Conservation (phyloP, 352 stramenopile genomes). For the Pythium myriotylum region DNA sequence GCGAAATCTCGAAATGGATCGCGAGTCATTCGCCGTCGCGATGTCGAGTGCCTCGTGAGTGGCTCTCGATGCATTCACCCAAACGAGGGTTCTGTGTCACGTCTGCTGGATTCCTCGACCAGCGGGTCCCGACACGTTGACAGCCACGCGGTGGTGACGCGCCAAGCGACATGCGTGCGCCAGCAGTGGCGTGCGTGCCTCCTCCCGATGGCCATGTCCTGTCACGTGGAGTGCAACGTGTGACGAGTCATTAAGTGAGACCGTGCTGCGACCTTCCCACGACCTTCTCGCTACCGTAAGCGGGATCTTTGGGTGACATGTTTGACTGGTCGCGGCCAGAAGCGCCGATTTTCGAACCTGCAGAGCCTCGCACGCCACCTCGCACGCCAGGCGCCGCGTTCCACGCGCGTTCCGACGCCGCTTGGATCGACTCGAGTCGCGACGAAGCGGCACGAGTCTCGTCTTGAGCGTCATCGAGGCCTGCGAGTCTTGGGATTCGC, state of each 20-base stretch:
- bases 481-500: too few relatives aligned
- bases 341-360: conserved; percentile 2
- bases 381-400: background rate
- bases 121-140: background rate
- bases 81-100: background rate
- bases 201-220: background rate
- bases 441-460: too few relatives aligned
- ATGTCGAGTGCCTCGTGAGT: too few relatives aligned
- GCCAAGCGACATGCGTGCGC: conserved; percentile 8
- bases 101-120: background rate
- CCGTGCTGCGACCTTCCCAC: conserved; percentile 2
- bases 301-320: background rate
- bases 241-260: conserved; percentile 8
- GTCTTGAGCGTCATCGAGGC: too few relatives aligned
- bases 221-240: background rate
- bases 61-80: background rate
- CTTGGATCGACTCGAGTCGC: too few relatives aligned
- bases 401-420: too few relatives aligned
- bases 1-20: conserved; percentile 16
- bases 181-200: background rate
- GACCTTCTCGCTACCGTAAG: background rate
- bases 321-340: background rate
- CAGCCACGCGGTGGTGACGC: conserved; percentile 1
- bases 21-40: background rate
- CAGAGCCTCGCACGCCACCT: background rate